Conservation (phyloP, 495 filamentous ascomycete species). For the Penicillium parvum region DNA sequence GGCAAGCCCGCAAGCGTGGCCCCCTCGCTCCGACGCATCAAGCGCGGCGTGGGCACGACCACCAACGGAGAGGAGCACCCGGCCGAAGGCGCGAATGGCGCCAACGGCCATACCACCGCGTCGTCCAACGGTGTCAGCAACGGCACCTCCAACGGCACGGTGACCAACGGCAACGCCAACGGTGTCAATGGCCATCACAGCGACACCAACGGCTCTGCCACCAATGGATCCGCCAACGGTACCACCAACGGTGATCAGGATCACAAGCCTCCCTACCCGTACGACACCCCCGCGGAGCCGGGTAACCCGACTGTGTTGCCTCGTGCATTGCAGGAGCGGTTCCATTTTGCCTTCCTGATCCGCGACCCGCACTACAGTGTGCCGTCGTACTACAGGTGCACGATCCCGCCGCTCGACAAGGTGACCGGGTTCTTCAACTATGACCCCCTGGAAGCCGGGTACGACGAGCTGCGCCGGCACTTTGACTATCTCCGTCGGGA, state of each 20-base stretch:
- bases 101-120: constrained; percentile 27
- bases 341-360: constrained; percentile 97
- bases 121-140: constrained; percentile 14
- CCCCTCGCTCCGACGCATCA: constrained; percentile 62
- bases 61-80: constrained; percentile 20
- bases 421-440: constrained; percentile 85
- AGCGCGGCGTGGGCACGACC: constrained; percentile 58
- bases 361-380: constrained; percentile 84
- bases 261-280: constrained; percentile 50
- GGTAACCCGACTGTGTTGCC: constrained; percentile 85
- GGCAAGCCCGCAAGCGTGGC: constrained; percentile 63
- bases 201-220: constrained; percentile 10
- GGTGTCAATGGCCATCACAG: constrained; percentile 10
- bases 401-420: constrained; percentile 76
- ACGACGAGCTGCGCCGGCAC: constrained; percentile 74
- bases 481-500: constrained; percentile 73
- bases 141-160: constrained; percentile 13
- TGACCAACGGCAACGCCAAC: constrained; percentile 12
- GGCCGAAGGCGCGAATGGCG: constrained; percentile 25
- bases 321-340: constrained; percentile 57
- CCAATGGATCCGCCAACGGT: constrained; percentile 13
- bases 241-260: constrained; percentile 12
- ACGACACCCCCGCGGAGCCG: constrained; percentile 50
- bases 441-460: constrained; percentile 81
- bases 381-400: constrained; percentile 92